phyloP scores from a whole-genome alignment of 371 early-diverging fungal genomes.

The Haplosporangium sp. region DNA sequence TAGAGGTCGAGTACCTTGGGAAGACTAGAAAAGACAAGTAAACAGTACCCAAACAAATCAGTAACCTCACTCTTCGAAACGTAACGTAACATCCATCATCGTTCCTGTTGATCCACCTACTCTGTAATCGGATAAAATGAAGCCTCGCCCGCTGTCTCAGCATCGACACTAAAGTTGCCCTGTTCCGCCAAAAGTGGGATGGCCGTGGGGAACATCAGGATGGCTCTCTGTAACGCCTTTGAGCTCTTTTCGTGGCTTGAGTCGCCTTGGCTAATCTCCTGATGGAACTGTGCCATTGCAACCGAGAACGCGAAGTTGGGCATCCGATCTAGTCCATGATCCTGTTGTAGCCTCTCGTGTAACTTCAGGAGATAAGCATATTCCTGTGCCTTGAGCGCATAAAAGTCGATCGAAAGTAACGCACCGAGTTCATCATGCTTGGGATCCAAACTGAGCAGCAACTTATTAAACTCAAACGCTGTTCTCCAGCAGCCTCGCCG shows the following conservation, averaged over 20 bases:
- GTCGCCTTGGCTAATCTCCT: conserved; percentile 57
- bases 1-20: conserved; percentile 60
- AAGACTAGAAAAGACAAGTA: conserved; percentile 17
- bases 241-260: conserved; percentile 57
- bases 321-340: conserved; percentile 51
- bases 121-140: conserved; percentile 50
- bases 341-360: conserved; percentile 28
- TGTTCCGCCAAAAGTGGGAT: conserved; percentile 59
- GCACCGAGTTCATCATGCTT: conserved; percentile 80
- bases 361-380: conserved; percentile 75
- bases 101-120: conserved; percentile 25
- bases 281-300: conserved; percentile 81
- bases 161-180: conserved; percentile 50
- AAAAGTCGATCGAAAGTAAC: conserved; percentile 83
- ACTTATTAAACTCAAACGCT: conserved; percentile 88
- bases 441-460: conserved; percentile 81
- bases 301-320: conserved; percentile 85
- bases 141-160: conserved; percentile 41
- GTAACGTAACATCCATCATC: background rate
- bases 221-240: conserved; percentile 72
- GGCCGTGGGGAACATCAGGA: conserved; percentile 63
- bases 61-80: background rate
- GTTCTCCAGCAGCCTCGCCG: conserved; percentile 94
- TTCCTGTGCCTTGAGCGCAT: conserved; percentile 83
- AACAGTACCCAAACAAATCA: background rate